These are phyloP conservation scores for Calycina marina DNA, from an alignment of 2,329 filamentous ascomycete genomes.

Conservation along the genomic window DNA sequence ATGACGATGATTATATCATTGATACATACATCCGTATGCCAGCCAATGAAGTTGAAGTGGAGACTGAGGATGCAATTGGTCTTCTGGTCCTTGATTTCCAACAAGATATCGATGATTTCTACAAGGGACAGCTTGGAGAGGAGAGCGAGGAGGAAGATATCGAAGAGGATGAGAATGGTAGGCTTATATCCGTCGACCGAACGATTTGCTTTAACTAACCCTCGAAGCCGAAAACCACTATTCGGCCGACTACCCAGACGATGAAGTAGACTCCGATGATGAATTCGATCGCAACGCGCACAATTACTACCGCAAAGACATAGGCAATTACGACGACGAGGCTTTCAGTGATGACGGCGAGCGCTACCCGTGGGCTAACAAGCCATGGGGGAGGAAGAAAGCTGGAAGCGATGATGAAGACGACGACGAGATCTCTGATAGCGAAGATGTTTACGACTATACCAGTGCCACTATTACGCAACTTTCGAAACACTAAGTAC, in stretches of 20 bases:
- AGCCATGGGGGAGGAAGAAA: conserved; percentile 7
- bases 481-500: not conserved
- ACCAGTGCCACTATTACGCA: not conserved
- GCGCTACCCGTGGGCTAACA: conserved; percentile 18
- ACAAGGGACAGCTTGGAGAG: conserved; percentile 41
- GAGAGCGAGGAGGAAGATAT: conserved; percentile 49
- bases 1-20: conserved; percentile 45
- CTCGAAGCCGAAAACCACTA: conserved; percentile 61
- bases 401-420: conserved; percentile 2
- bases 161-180: conserved; percentile 53
- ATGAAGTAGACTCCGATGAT: conserved; percentile 61
- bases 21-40: conserved; percentile 51
- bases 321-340: conserved; percentile 14
- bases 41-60: conserved; percentile 28
- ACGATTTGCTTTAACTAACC: conserved; percentile 7
- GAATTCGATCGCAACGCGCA: conserved; percentile 44
- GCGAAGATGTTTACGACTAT: conserved; percentile 1
- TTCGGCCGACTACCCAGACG: conserved; percentile 66
- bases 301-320: conserved; percentile 28
- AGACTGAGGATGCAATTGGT: conserved; percentile 33
- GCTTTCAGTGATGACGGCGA: conserved; percentile 17
- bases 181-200: conserved; percentile 7
- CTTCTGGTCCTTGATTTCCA: conserved; percentile 21
- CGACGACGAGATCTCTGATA: conserved; percentile 2
- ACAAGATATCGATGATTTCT: conserved; percentile 39